These are phyloP conservation scores for Fragosphaeria purpurea DNA, from an alignment of 2,329 filamentous ascomycete species.

Conservation along the genomic window DNA sequence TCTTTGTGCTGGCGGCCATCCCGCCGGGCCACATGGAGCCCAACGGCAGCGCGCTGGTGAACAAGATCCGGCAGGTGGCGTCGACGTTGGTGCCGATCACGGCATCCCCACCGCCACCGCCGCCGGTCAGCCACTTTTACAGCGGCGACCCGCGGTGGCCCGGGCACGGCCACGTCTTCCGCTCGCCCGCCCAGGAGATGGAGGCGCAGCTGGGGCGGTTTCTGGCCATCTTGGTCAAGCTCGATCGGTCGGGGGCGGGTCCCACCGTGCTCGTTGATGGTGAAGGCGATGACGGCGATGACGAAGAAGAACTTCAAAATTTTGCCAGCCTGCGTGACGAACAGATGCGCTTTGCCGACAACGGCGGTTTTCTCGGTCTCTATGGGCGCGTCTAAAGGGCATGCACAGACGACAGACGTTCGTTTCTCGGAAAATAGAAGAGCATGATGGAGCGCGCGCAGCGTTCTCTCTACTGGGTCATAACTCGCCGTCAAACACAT, in stretches of 20 bases:
- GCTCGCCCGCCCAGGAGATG: conserved; percentile 27
- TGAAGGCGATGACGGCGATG: conserved; percentile 35
- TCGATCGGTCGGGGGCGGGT: conserved; percentile 51
- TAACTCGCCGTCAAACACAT: too few species aligned
- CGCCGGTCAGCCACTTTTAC: neutral
- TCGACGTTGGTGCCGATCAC: conserved; percentile 53
- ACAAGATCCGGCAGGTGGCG: conserved; percentile 77
- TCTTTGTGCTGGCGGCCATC: conserved; percentile 65
- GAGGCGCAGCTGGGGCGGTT: conserved; percentile 65
- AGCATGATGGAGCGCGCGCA: too few species aligned
- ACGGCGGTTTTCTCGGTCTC: conserved; percentile 17
- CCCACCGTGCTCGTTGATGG: conserved; percentile 16
- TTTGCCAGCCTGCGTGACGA: conserved; percentile 76
- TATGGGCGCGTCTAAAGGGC: neutral
- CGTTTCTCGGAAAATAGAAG: too few species aligned
- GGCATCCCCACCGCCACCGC: neutral
- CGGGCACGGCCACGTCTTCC: too few species aligned
- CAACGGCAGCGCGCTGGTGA: conserved; percentile 56
- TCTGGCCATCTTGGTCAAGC: conserved; percentile 61
- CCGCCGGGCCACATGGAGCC: conserved; percentile 77
- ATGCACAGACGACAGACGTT: neutral
- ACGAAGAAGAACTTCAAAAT: conserved; percentile 64
- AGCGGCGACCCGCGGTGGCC: conserved; percentile 15
- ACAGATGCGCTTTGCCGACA: conserved; percentile 45
- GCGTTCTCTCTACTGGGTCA: too few species aligned